Conservation (phyloP, 805 yeast genomes). For the Yamadazyma paraphyllophila region DNA sequence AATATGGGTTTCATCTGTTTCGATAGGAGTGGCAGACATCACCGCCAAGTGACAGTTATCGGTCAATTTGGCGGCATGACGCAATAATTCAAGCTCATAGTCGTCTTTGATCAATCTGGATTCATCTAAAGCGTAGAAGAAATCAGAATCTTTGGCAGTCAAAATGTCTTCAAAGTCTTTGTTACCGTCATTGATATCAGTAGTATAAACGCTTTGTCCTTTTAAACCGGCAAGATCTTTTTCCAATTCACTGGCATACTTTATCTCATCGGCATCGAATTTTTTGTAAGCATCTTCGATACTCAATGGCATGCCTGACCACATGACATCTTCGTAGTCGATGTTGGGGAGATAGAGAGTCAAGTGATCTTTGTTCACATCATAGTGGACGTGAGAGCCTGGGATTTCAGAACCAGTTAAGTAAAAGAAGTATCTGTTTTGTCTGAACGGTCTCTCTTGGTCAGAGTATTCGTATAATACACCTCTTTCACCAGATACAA, state of each 20-base stretch:
- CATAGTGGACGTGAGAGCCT: slow-evolving; percentile 67
- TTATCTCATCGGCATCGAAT: slow-evolving; percentile 82
- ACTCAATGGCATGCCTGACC: slow-evolving; percentile 88
- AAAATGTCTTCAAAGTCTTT: slow-evolving; percentile 35
- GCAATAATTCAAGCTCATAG: slow-evolving; percentile 73
- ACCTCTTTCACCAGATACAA: slow-evolving; percentile 58
- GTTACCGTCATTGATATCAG: slow-evolving; percentile 53
- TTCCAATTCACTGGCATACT: slow-evolving; percentile 54
- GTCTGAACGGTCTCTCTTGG: slow-evolving; percentile 75
- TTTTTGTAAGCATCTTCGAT: slow-evolving; percentile 59
- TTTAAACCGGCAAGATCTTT: slow-evolving; percentile 27
- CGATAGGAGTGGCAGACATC: slow-evolving; percentile 89
- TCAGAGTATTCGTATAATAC: slow-evolving; percentile 75
- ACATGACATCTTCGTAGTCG: slow-evolving; percentile 88
- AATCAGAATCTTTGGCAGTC: slow-evolving; percentile 43
- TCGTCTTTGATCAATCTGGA: slow-evolving; percentile 81
- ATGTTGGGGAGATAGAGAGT: slow-evolving; percentile 78
- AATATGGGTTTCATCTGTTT: slow-evolving; percentile 82
- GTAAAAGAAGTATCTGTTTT: slow-evolving; percentile 87
- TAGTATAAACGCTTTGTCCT: slow-evolving; percentile 41
- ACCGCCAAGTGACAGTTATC: slow-evolving; percentile 89
- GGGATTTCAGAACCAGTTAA: slow-evolving; percentile 80
- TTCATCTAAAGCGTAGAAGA: slow-evolving; percentile 78
- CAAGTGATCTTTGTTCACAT: slow-evolving; percentile 51
- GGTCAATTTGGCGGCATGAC: slow-evolving; percentile 78